Conservation (phyloP, 192 early-diverging fungal species). For the Coemansia javaensis region DNA sequence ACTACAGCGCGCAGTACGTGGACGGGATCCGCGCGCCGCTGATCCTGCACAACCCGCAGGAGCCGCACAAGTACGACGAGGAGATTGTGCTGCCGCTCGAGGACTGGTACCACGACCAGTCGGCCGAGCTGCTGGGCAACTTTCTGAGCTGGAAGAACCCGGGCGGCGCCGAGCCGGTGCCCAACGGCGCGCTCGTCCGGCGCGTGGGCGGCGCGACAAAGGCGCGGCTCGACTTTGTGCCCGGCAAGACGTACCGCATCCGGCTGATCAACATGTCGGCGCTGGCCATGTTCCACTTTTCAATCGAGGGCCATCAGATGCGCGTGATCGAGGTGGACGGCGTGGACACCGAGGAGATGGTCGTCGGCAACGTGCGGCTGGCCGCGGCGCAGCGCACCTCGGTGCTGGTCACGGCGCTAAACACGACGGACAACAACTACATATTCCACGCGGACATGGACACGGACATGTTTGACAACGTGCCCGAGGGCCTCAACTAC, state of each 20-base stretch:
- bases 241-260: slow-evolving; percentile 79
- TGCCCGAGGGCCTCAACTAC: slow-evolving; percentile 54
- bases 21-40: slow-evolving; percentile 73
- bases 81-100: slow-evolving; percentile 61
- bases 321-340: slow-evolving; percentile 80
- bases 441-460: slow-evolving; percentile 72
- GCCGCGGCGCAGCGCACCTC: slow-evolving; percentile 76
- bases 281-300: slow-evolving; percentile 69
- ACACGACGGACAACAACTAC: slow-evolving; percentile 61
- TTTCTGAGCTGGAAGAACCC: slow-evolving; percentile 65
- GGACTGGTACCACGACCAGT: slow-evolving; percentile 74
- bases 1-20: slow-evolving; percentile 69
- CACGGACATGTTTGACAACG: slow-evolving; percentile 67
- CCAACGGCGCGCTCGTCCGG: slow-evolving; percentile 65
- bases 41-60: slow-evolving; percentile 58
- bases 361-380: slow-evolving; percentile 55
- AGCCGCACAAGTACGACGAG: slow-evolving; percentile 64
- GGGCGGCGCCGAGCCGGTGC: slow-evolving; percentile 60
- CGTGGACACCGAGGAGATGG: slow-evolving; percentile 55
- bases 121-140: slow-evolving; percentile 46
- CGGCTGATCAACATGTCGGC: slow-evolving; percentile 81
- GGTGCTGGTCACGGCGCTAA: slow-evolving; percentile 70
- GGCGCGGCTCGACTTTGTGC: slow-evolving; percentile 52
- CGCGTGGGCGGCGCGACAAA: slow-evolving; percentile 42
- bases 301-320: slow-evolving; percentile 74